These are phyloP conservation scores for Lepidium africanum DNA, from an alignment of 345 rosid genomes.

Conservation along the genomic window DNA sequence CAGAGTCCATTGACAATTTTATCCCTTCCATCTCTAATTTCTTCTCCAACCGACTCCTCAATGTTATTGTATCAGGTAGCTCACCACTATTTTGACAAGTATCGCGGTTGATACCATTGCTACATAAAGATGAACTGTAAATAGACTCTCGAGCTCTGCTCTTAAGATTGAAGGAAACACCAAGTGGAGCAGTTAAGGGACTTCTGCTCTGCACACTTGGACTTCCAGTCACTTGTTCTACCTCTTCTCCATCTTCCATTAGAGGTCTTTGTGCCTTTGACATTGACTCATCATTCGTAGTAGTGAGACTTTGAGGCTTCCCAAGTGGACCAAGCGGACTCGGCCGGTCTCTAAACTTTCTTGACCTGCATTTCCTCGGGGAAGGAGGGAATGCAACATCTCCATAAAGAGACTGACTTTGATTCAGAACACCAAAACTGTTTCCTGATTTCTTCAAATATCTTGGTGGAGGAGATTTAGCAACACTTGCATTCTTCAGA, in stretches of 20 bases:
- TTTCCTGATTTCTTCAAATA: constrained; percentile 26
- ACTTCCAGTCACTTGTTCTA: constrained; percentile 72
- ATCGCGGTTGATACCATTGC: neutral
- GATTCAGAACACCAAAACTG: neutral
- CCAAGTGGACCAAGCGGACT: constrained; percentile 79
- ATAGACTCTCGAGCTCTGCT: constrained; percentile 40
- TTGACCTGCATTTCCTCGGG: constrained; percentile 65
- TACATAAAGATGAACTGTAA: constrained; percentile 23
- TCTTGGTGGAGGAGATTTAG: constrained; percentile 48
- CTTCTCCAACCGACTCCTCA: constrained; percentile 49
- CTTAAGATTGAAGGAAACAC: constrained; percentile 42
- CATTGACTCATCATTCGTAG: constrained; percentile 41
- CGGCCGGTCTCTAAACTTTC: constrained; percentile 66
- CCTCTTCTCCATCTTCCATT: constrained; percentile 87
- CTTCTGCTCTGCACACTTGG: constrained; percentile 75
- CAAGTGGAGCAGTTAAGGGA: constrained; percentile 76
- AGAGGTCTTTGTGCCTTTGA: constrained; percentile 57
- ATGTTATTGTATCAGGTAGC: constrained; percentile 63
- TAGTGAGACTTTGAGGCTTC: constrained; percentile 60
- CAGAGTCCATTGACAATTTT: constrained; percentile 42
- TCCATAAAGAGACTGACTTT: constrained; percentile 24
- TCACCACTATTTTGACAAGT: constrained; percentile 46
- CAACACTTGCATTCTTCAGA: constrained; percentile 55
- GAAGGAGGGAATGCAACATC: constrained; percentile 52
- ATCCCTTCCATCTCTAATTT: constrained; percentile 63